phyloP scores from a whole-genome alignment of 2,329 filamentous ascomycete genomes.

The Neopestalotiopsis clavispora region DNA sequence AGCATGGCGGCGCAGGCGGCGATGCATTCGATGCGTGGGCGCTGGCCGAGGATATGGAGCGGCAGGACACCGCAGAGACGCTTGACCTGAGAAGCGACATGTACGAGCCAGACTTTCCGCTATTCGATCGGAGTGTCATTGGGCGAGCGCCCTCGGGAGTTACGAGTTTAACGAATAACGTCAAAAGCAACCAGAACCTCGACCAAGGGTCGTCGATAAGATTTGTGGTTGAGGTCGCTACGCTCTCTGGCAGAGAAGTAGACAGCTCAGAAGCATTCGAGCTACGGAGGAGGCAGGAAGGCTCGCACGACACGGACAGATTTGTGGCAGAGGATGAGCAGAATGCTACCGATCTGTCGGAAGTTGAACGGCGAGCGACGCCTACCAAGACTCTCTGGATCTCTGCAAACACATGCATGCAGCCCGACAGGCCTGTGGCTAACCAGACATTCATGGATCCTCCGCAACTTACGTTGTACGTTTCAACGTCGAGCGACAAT shows the following conservation, averaged over 20 bases:
- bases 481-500: constrained; percentile 71
- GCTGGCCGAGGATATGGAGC: constrained; percentile 27
- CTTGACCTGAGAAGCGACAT: constrained; percentile 30
- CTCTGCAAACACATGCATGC: constrained; percentile 83
- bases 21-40: constrained; percentile 22
- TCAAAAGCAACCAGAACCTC: constrained; percentile 62
- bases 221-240: constrained; percentile 66
- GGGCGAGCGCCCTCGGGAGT: constrained; percentile 62
- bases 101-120: constrained; percentile 66
- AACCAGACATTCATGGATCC: constrained; percentile 51
- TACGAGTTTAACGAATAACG: constrained; percentile 67
- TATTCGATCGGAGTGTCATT: constrained; percentile 66
- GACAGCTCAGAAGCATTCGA: constrained; percentile 27
- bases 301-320: constrained; percentile 20
- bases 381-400: constrained; percentile 69
- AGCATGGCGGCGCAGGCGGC: constrained; percentile 22
- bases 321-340: constrained; percentile 24
- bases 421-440: constrained; percentile 61
- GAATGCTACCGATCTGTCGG: constrained; percentile 24
- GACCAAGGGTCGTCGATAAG: constrained; percentile 64
- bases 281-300: constrained; percentile 27
- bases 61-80: constrained; percentile 15
- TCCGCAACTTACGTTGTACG: constrained; percentile 78
- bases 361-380: constrained; percentile 31
- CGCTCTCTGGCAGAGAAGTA: constrained; percentile 49